Evolutionary conservation across 1,284 basidiomycete species (phyloP), one percentile per base, ranked within the genome.

Genomic region (Phlebopus sp.): DNA sequence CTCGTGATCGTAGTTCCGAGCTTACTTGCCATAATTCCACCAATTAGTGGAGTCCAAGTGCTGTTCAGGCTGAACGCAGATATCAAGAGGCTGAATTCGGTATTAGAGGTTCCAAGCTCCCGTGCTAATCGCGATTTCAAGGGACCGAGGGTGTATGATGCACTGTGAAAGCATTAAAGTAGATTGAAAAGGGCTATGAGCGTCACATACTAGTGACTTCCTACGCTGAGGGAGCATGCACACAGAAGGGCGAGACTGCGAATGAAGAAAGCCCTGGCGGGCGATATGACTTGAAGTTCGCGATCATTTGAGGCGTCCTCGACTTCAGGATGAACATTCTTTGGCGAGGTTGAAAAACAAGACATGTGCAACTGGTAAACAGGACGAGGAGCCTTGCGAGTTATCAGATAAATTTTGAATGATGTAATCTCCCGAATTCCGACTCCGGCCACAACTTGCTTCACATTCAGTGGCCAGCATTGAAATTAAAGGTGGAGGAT

Each of bases 1-100:
- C 85, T 83, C 0, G 83, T 81, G 35, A 74, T 65, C 0, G 84
- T 86, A 17, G 84, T 86, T 18, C 86, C 86, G 3, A 90, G 73
- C 44, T 75, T 75, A 50, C 81, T 82, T 5, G 84, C 80, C 37
- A 89, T 70, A 11, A 89, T 53, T 4, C 85, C 84, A 13, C 82
- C 85, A 0, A 88, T 73, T 4, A 90, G 73, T 1, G 87, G 86
- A 9, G 88, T 90, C 87, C 87, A 90, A 34, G 87, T 90, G 51
- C 83, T 82, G 59, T 90, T 90, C 31, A 90, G 66, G 47, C 81
- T 86, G 57, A 82, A 82, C 0, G 86, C 85, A 11, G 88, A 83
- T 44, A 91, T 77, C 37, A 91, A 69, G 27, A 90, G 72, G 40
- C 84, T 82, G 64, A 87, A 91, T 59, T 91, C 83, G 0, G 84